These are phyloP conservation scores for Candida sp. DNA, from an alignment of 1,139 yeast genomes.

Conservation along the genomic window DNA sequence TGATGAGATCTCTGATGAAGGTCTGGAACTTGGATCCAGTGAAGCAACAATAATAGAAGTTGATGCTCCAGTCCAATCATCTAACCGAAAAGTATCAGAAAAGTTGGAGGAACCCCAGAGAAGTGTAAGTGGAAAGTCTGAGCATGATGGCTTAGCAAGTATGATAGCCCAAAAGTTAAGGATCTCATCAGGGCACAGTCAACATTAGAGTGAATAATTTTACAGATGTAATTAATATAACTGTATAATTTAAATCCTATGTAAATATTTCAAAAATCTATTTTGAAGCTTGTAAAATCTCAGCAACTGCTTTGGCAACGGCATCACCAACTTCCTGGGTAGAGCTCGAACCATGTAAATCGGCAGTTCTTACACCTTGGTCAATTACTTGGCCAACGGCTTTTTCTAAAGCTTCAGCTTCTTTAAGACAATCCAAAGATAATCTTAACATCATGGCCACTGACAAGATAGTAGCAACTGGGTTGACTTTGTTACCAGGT, in stretches of 20 bases:
- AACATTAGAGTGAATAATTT: neutral
- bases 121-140: neutral
- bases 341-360: conserved; percentile 74
- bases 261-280: neutral
- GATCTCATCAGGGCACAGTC: neutral
- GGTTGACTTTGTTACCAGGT: conserved; percentile 84
- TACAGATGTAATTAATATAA: neutral
- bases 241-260: neutral
- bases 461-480: conserved; percentile 90
- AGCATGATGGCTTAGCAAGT: neutral
- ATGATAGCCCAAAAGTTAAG: neutral
- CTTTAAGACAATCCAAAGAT: conserved; percentile 75
- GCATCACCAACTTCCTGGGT: conserved; percentile 96
- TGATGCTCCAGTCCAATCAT: neutral
- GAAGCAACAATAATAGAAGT: conserved; percentile 32
- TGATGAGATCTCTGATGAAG: neutral
- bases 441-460: conserved; percentile 97
- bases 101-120: neutral
- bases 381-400: conserved; percentile 87
- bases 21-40: conserved; percentile 18
- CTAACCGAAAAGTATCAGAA: neutral
- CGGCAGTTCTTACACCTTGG: conserved; percentile 84
- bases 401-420: conserved; percentile 84
- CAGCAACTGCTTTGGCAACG: conserved; percentile 66
- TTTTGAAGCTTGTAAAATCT: conserved; percentile 37